Conservation (phyloP, 2,329 filamentous ascomycete species). For the Onygena corvina region DNA sequence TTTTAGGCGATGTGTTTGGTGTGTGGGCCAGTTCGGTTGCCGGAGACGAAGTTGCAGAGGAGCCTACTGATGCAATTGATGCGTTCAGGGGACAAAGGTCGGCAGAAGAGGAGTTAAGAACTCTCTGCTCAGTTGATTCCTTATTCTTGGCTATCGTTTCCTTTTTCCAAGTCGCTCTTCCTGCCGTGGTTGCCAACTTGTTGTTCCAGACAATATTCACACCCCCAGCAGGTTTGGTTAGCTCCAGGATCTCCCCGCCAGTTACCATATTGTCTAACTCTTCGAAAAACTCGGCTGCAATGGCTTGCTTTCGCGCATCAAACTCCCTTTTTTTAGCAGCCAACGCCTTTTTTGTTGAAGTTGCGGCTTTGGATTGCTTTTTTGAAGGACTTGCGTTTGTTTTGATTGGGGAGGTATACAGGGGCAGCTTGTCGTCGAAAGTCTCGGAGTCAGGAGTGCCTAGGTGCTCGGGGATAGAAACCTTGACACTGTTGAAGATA, state of each 20-base stretch:
- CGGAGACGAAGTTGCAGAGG: not conserved
- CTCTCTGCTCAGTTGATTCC: slow-evolving; percentile 1
- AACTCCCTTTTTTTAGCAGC: slow-evolving; percentile 40
- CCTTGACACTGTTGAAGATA: slow-evolving; percentile 25
- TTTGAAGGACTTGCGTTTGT: slow-evolving; percentile 19
- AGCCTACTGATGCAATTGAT: slow-evolving; percentile 14
- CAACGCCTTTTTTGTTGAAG: slow-evolving; percentile 27
- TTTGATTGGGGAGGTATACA: slow-evolving; percentile 7
- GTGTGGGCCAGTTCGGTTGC: not conserved
- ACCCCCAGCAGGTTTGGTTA: slow-evolving; percentile 44
- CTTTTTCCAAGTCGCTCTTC: slow-evolving; percentile 57
- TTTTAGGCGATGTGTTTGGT: not conserved
- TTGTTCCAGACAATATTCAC: slow-evolving; percentile 51
- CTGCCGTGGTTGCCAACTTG: slow-evolving; percentile 51
- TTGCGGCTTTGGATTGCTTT: slow-evolving; percentile 17
- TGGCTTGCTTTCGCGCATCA: slow-evolving; percentile 39
- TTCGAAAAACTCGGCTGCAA: slow-evolving; percentile 45
- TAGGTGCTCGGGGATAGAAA: not conserved
- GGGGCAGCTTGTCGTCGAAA: not conserved
- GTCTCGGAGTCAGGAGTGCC: not conserved
- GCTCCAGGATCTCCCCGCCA: slow-evolving; percentile 35
- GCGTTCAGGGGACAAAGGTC: not conserved
- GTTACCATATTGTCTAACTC: slow-evolving; percentile 45
- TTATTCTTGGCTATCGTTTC: slow-evolving; percentile 29
- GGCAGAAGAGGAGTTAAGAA: slow-evolving; percentile 8